Evolutionary conservation across 106 monocot genomes (phyloP), one percentile per base, ranked within the genome.

Genomic region (Alisma plantagoaquatica): DNA sequence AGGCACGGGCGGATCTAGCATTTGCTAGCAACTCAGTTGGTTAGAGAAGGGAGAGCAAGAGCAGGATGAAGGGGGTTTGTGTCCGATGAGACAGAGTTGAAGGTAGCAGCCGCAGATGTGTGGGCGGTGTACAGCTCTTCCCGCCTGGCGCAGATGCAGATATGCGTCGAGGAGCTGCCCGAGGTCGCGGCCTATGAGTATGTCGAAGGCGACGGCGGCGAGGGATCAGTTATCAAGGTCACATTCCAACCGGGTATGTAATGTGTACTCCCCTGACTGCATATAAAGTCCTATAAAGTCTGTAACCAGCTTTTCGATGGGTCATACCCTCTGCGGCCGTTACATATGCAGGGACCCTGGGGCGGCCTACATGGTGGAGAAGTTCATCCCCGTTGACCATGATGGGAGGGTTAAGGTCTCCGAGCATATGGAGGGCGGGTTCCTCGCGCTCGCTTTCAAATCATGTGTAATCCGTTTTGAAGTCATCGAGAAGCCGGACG

Each of bases 71-170:
- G 30, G n/a, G 61, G 61, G 26, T 14, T 31, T 1, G 29, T 49
- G 10, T 46, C 48, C 10, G 48, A 61, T 31, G 61, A 61, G 48
- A 9, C 33, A 21, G 61, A 46, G 32, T 3, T 61, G 1, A 21
- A 2, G 4, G n/a, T 61, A 15, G 31, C 61, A 6, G 61, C 61
- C 48, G 18, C 6, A 1, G 31, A 61, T 31, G 31, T 61, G 12
- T 61, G 61, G 61, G 61, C 28, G 18, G 31, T 61, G 31, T 61
- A 61, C 21, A 12, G 61, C 8, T n/a, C 47, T 12, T 31, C 49
- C 14, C 11, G 21, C 15, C 29, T 61, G 14, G 28, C 15, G 14
- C 47, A 33, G 26, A 29, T 61, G 22, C 19, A 21, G 12, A n/a
- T n/a, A n/a, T n/a, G n/a, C n/a, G 61, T 21, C 47, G 26, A 61